Percentiles rank a stretch among this genome's conserved stretches.
phyloP scores from a whole-genome alignment of 768 basidiomycete genomes.

The Rhodotorula sphaerocarpa region DNA sequence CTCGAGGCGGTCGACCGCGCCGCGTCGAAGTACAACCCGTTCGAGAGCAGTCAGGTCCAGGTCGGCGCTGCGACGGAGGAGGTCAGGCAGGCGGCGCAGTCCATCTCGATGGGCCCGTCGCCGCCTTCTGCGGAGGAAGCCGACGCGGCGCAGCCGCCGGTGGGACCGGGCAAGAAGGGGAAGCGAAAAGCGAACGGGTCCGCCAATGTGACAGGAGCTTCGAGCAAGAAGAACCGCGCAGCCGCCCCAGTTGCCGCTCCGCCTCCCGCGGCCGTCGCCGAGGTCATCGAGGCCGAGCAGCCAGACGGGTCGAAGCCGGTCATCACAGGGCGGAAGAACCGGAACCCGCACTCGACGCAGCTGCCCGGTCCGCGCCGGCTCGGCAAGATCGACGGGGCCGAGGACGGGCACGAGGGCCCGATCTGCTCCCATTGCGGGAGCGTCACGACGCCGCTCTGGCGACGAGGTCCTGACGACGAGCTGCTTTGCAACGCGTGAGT shows the following conservation, averaged over 20 bases:
- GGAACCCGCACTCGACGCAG: conserved; percentile 37
- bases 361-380: conserved; percentile 17
- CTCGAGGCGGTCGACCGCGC: conserved; percentile 31
- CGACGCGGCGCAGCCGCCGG: background rate
- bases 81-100: conserved; percentile 4
- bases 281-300: background rate
- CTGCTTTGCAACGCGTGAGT: conserved; percentile 67
- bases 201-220: background rate
- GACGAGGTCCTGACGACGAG: conserved; percentile 70
- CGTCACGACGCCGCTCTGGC: conserved; percentile 72
- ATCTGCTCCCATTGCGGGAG: conserved; percentile 73
- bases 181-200: conserved; percentile 13
- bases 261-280: background rate
- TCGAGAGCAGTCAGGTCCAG: background rate
- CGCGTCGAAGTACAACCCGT: conserved; percentile 5
- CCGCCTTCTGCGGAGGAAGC: background rate
- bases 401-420: conserved; percentile 27
- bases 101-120: background rate
- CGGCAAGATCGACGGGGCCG: conserved; percentile 26
- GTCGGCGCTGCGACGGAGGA: conserved; percentile 1
- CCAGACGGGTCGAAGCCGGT: background rate
- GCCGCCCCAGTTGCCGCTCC: background rate
- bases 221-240: conserved; percentile 20
- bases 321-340: conserved; percentile 28
- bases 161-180: conserved; percentile 9